Percentiles rank a stretch among this genome's conserved stretches.
These are phyloP conservation scores for Linnemannia hyalina DNA, from an alignment of 192 early-diverging fungal genomes.

Conservation along the genomic window DNA sequence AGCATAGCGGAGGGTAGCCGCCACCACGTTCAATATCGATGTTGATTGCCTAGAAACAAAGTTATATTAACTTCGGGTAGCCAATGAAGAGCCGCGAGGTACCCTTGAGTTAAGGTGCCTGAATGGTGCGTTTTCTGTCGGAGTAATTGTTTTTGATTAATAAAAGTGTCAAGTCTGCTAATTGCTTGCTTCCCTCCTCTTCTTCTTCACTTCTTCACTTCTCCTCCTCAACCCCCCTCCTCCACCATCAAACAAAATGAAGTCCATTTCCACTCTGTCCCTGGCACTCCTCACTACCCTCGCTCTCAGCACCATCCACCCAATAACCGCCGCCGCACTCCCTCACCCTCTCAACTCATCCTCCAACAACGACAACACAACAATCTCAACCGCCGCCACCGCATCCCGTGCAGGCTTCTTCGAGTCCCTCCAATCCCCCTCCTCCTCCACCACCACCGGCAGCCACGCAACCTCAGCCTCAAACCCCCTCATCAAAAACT, in stretches of 20 bases:
- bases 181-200: neutral
- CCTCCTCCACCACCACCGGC: neutral
- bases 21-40: too few species aligned
- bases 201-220: neutral
- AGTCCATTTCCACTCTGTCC: neutral
- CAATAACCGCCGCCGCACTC: neutral
- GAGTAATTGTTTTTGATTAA: neutral
- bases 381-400: neutral
- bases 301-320: neutral
- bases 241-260: neutral
- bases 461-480: neutral
- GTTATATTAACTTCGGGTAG: neutral
- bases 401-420: neutral
- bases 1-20: too few species aligned
- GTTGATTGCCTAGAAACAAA: too few species aligned
- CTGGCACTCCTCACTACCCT: neutral
- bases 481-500: slow-evolving; percentile 9
- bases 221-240: neutral
- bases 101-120: neutral
- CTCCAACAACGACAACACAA: neutral
- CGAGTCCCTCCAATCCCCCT: neutral
- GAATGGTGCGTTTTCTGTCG: neutral
- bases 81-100: slow-evolving; percentile 1
- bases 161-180: neutral
- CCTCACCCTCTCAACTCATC: neutral